Evolutionary conservation across 139 green algal genomes (phyloP).

Genomic region (Pleodorina starrii): DNA sequence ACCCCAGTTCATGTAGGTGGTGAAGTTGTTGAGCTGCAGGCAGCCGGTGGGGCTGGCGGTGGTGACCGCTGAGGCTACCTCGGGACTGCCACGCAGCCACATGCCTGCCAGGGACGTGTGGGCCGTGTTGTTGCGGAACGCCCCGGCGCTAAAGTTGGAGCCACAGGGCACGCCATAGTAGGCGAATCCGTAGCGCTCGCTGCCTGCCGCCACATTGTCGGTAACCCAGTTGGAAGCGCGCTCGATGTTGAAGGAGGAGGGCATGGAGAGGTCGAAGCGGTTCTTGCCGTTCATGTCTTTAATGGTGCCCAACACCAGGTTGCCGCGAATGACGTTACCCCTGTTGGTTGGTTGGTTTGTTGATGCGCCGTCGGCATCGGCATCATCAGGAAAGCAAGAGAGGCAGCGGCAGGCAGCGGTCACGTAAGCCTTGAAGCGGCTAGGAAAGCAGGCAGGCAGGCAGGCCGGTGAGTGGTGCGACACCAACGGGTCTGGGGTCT

Average conservation of each 20-base stretch:
- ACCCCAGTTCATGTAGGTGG: slow-evolving; percentile 67
- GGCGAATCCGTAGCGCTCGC: slow-evolving; percentile 66
- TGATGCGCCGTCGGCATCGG: too few relatives aligned
- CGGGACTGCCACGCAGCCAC: slow-evolving; percentile 28
- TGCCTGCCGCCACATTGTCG: slow-evolving; percentile 68
- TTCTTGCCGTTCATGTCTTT: slow-evolving; percentile 56
- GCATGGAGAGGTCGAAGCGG: not conserved
- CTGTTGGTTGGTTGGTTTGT: not conserved
- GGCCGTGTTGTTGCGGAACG: slow-evolving; percentile 64
- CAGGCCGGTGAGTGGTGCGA: too few relatives aligned
- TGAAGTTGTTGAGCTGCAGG: slow-evolving; percentile 61
- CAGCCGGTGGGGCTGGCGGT: too few relatives aligned
- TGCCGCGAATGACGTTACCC: slow-evolving; percentile 45
- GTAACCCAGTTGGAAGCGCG: slow-evolving; percentile 51
- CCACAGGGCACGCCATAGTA: slow-evolving; percentile 43
- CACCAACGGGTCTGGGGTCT: too few relatives aligned
- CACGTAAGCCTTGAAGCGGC: too few relatives aligned
- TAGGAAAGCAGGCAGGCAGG: too few relatives aligned
- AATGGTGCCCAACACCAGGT: slow-evolving; percentile 60
- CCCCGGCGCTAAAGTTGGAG: not conserved
- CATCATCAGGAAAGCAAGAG: too few relatives aligned
- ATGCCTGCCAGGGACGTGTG: slow-evolving; percentile 57
- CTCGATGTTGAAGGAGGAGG: slow-evolving; percentile 21
- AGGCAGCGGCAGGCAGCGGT: too few relatives aligned
- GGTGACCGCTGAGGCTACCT: not conserved